Conservation (phyloP, 2,329 filamentous ascomycete species). For the Calonectria pseudoreteaudii region DNA sequence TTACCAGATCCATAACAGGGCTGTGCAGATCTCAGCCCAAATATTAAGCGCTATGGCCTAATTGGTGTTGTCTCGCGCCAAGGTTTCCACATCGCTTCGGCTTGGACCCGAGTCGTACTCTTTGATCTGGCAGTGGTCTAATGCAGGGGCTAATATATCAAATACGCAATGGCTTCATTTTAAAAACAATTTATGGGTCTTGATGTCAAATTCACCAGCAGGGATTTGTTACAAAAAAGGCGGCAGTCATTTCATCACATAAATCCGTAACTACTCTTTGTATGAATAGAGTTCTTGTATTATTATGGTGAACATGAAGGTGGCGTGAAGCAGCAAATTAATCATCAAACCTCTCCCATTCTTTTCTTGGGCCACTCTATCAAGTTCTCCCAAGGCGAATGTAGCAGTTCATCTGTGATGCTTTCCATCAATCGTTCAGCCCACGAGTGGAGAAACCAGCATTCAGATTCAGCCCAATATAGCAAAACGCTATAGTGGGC, state of each 20-base stretch:
- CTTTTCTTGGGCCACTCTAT: neutral
- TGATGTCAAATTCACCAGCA: neutral
- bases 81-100: neutral
- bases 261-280: neutral
- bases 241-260: neutral
- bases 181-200: neutral
- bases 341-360: neutral
- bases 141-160: neutral
- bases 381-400: neutral
- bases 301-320: neutral
- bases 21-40: neutral
- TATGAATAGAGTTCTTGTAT: neutral
- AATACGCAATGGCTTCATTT: neutral
- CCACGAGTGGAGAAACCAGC: constrained; percentile 2
- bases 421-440: neutral
- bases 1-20: neutral
- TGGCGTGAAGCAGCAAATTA: too few relatives aligned
- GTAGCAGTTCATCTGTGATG: neutral
- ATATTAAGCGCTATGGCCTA: neutral
- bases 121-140: neutral
- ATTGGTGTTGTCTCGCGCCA: neutral
- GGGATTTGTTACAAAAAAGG: neutral
- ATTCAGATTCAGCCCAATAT: neutral
- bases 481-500: neutral
- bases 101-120: neutral